A percentile compares a stretch with the other conserved stretches of the same genome.
Evolutionary conservation across 495 filamentous ascomycete species (phyloP).

Genomic region (Neurospora discreta): DNA sequence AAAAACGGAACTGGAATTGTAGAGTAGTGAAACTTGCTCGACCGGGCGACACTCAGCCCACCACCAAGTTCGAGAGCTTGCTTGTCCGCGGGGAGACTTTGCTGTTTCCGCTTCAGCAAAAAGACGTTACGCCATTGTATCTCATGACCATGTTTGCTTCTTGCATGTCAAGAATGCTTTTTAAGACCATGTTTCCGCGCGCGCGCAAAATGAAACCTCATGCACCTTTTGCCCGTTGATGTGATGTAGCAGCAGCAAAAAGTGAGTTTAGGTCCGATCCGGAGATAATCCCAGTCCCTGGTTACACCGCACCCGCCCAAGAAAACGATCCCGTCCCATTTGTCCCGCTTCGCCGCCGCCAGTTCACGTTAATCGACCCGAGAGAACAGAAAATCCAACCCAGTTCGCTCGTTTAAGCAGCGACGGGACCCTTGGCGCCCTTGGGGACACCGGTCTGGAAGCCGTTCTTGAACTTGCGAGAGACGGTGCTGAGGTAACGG

Average conservation of each 20-base stretch:
- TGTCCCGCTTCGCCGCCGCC: slow-evolving; percentile 11
- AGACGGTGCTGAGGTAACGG: slow-evolving; percentile 79
- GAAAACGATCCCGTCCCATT: slow-evolving; percentile 17
- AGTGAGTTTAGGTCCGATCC: slow-evolving; percentile 15
- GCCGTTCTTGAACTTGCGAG: slow-evolving; percentile 88
- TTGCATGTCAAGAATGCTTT: slow-evolving; percentile 13
- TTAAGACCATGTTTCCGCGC: slow-evolving; percentile 19
- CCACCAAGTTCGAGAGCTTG: neutral
- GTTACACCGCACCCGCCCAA: slow-evolving; percentile 23
- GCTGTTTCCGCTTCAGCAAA: neutral
- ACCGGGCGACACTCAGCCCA: neutral
- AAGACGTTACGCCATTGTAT: slow-evolving; percentile 21
- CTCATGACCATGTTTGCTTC: slow-evolving; percentile 21
- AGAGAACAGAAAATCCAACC: neutral
- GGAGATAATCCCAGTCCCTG: slow-evolving; percentile 15
- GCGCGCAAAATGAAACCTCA: slow-evolving; percentile 18
- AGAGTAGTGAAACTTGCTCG: neutral
- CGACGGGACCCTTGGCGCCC: slow-evolving; percentile 57
- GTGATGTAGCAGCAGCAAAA: slow-evolving; percentile 20
- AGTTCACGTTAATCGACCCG: slow-evolving; percentile 8
- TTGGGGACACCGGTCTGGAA: slow-evolving; percentile 87
- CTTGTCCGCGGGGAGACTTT: neutral
- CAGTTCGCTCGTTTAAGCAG: slow-evolving; percentile 16
- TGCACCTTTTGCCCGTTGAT: slow-evolving; percentile 20
- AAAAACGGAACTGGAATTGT: neutral